A percentile compares a stretch with the other conserved stretches of the same genome.
These are phyloP conservation scores for Lactarius pseudohatsudake DNA, from an alignment of 768 basidiomycete genomes.

Conservation along the genomic window DNA sequence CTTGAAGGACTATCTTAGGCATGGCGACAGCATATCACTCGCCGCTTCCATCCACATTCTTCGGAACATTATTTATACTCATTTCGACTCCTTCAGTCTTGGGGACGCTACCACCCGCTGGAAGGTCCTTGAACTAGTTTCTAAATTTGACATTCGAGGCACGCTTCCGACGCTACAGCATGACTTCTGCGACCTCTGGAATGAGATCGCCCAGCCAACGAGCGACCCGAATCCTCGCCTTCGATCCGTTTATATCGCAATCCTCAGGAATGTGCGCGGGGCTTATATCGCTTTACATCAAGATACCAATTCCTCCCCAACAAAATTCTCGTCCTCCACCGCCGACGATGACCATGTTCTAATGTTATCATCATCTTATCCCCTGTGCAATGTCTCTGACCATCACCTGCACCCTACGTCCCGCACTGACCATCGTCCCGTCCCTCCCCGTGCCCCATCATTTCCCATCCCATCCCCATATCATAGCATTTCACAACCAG, in stretches of 20 bases:
- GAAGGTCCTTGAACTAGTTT: background rate
- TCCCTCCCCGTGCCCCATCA: too few relatives aligned
- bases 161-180: background rate
- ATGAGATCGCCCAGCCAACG: background rate
- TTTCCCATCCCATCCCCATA: too few relatives aligned
- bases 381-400: background rate
- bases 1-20: background rate
- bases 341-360: background rate
- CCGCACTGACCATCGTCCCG: too few relatives aligned
- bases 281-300: constrained; percentile 1
- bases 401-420: too few relatives aligned
- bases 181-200: constrained; percentile 20
- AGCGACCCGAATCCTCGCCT: background rate
- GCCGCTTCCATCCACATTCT: constrained; percentile 1
- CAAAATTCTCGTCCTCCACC: background rate
- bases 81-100: constrained; percentile 9
- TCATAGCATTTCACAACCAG: background rate
- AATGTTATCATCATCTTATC: background rate
- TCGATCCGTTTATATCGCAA: background rate
- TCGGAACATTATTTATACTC: background rate
- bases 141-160: background rate
- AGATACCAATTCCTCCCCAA: background rate
- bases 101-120: background rate
- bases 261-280: constrained; percentile 5
- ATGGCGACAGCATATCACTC: constrained; percentile 10